Evolutionary conservation across 1,139 yeast genomes (phyloP).

Genomic region (Candida sp.): DNA sequence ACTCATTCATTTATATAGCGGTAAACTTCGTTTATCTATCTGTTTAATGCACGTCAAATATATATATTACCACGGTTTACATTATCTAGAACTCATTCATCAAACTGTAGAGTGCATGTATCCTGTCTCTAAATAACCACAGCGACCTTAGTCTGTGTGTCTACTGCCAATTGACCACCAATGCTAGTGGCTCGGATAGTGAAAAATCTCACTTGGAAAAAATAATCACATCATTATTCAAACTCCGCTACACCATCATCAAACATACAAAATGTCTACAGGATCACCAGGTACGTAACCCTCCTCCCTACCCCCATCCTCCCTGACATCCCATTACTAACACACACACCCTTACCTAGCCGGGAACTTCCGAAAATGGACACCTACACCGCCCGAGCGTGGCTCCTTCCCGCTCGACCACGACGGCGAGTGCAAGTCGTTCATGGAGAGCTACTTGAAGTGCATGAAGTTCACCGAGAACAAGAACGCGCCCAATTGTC

Average conservation of each 20-base stretch:
- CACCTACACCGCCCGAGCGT: slow-evolving; percentile 94
- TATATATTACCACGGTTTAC: too few species aligned
- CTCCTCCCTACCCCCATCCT: not conserved
- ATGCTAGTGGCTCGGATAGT: too few species aligned
- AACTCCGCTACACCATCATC: not conserved
- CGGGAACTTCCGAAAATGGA: slow-evolving; percentile 51
- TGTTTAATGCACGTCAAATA: too few species aligned
- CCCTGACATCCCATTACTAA: not conserved
- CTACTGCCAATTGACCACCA: too few species aligned
- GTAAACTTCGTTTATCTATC: too few species aligned
- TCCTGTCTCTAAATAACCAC: too few species aligned
- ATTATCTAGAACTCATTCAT: too few species aligned
- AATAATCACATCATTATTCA: not conserved
- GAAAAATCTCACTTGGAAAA: not conserved
- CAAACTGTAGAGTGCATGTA: too few species aligned
- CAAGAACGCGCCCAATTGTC: slow-evolving; percentile 88
- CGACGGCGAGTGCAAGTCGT: slow-evolving; percentile 78
- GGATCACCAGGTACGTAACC: not conserved
- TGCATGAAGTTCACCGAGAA: slow-evolving; percentile 83
- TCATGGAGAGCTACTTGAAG: slow-evolving; percentile 75
- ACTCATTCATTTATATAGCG: too few species aligned
- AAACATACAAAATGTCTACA: not conserved
- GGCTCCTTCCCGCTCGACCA: slow-evolving; percentile 98
- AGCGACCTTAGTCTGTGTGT: too few species aligned
- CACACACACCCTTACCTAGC: slow-evolving; percentile 17